These are phyloP conservation scores for Thuja plicata DNA, from an alignment of 83 land plant species.

Conservation along the genomic window DNA sequence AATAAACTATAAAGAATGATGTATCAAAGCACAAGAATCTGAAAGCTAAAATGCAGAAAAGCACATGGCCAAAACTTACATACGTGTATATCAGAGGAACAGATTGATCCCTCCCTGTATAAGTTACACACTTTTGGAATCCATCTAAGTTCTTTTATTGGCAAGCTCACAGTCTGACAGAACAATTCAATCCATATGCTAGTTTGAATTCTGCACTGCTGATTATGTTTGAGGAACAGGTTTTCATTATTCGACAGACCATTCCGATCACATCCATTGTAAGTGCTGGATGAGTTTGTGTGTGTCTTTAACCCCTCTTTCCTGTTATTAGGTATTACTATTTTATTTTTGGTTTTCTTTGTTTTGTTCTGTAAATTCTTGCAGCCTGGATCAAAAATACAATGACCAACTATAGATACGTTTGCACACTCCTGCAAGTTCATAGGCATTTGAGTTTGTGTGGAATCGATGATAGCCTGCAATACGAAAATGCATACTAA, in stretches of 20 bases:
- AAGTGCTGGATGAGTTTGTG: not conserved
- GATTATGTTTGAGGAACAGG: constrained; percentile 14
- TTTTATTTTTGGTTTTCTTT: not conserved
- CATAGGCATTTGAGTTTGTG: constrained; percentile 30
- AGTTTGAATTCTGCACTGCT: constrained; percentile 10
- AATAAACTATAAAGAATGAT: not conserved
- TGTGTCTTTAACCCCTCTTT: not conserved
- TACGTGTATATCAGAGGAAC: constrained; percentile 56
- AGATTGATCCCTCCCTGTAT: constrained; percentile 30
- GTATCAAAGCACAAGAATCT: not conserved
- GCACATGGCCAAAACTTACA: constrained; percentile 31
- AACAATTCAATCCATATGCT: constrained; percentile 32
- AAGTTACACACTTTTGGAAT: constrained; percentile 52
- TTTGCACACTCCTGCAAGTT: constrained; percentile 32
- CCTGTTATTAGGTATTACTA: not conserved
- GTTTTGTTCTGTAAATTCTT: not conserved
- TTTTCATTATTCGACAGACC: constrained; percentile 12
- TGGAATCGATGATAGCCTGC: constrained; percentile 29
- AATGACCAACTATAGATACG: constrained; percentile 34
- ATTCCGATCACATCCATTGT: not conserved
- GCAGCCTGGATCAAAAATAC: constrained; percentile 10
- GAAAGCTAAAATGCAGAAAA: not conserved
- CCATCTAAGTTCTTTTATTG: constrained; percentile 9
- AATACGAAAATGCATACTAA: constrained; percentile 4
- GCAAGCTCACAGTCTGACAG: constrained; percentile 9